phyloP scores from a whole-genome alignment of 2,329 filamentous ascomycete genomes.

The Curvularia hawaiiensis region DNA sequence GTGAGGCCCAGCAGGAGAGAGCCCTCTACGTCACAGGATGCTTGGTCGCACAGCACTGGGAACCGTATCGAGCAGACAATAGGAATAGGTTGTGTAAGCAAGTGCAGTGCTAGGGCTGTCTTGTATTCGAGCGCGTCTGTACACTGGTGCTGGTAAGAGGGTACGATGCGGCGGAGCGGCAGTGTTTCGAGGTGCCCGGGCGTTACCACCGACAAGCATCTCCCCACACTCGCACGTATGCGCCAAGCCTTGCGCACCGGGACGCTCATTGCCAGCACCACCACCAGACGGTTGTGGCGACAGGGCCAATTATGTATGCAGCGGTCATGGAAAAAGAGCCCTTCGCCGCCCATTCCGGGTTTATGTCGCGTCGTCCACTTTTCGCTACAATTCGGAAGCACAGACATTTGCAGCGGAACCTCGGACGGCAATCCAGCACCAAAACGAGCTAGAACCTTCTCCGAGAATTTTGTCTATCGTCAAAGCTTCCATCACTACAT shows the following conservation, averaged over 20 bases:
- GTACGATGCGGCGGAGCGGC: slow-evolving; percentile 2
- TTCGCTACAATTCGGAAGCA: slow-evolving; percentile 17
- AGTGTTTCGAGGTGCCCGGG: slow-evolving; percentile 16
- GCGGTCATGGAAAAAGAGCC: neutral
- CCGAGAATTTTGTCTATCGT: slow-evolving; percentile 33
- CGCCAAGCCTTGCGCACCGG: slow-evolving; percentile 14
- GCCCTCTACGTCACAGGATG: slow-evolving; percentile 23
- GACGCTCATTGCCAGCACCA: slow-evolving; percentile 1
- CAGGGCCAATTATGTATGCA: neutral
- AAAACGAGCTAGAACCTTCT: slow-evolving; percentile 36
- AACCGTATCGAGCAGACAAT: neutral
- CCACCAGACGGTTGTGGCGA: slow-evolving; percentile 3
- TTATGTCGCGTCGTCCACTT: slow-evolving; percentile 3
- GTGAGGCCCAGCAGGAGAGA: slow-evolving; percentile 11
- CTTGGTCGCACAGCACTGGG: slow-evolving; percentile 4
- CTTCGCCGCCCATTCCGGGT: slow-evolving; percentile 2
- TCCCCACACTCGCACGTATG: slow-evolving; percentile 19
- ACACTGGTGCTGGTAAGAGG: slow-evolving; percentile 1
- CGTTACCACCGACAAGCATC: slow-evolving; percentile 15
- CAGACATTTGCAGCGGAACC: slow-evolving; percentile 25
- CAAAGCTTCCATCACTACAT: slow-evolving; percentile 38
- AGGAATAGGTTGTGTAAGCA: neutral
- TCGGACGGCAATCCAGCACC: slow-evolving; percentile 22
- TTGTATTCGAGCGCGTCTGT: neutral
- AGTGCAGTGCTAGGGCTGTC: neutral